phyloP scores from a whole-genome alignment of 2,329 filamentous ascomycete genomes.

The Exophiala bonariae region DNA sequence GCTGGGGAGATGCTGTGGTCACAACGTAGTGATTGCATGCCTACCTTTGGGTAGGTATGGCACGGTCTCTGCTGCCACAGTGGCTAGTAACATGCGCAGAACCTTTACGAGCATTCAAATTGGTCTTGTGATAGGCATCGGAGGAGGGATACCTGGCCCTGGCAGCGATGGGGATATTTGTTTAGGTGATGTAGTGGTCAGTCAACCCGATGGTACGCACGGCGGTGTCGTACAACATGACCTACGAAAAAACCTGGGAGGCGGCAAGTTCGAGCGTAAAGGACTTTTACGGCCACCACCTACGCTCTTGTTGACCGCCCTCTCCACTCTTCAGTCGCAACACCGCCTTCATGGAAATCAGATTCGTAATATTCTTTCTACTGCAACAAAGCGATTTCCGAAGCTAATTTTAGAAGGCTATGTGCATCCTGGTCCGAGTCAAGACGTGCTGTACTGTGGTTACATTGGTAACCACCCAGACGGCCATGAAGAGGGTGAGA shows the following conservation, averaged over 20 bases:
- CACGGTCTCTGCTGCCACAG: constrained; percentile 25
- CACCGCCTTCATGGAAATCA: not conserved
- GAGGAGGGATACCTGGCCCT: constrained; percentile 25
- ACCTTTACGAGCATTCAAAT: constrained; percentile 28
- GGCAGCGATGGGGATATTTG: constrained; percentile 26
- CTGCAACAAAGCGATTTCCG: not conserved
- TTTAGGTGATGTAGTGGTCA: constrained; percentile 34
- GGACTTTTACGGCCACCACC: constrained; percentile 2
- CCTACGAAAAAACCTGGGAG: constrained; percentile 2
- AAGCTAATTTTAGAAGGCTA: too few species aligned
- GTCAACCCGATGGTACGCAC: constrained; percentile 17
- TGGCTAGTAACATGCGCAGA: constrained; percentile 25
- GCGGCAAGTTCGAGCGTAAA: constrained; percentile 1
- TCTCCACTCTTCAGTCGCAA: not conserved
- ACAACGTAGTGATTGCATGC: constrained; percentile 30
- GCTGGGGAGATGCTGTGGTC: constrained; percentile 28
- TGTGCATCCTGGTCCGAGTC: too few species aligned
- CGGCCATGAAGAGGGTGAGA: too few species aligned
- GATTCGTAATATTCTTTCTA: too few species aligned
- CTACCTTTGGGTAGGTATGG: constrained; percentile 29
- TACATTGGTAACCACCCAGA: too few species aligned
- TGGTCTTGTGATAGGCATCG: constrained; percentile 28
- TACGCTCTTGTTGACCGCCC: constrained; percentile 5
- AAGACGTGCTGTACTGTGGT: too few species aligned
- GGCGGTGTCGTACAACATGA: constrained; percentile 29